Conservation (phyloP, 345 rosid genomes). For the Populus tremula region DNA sequence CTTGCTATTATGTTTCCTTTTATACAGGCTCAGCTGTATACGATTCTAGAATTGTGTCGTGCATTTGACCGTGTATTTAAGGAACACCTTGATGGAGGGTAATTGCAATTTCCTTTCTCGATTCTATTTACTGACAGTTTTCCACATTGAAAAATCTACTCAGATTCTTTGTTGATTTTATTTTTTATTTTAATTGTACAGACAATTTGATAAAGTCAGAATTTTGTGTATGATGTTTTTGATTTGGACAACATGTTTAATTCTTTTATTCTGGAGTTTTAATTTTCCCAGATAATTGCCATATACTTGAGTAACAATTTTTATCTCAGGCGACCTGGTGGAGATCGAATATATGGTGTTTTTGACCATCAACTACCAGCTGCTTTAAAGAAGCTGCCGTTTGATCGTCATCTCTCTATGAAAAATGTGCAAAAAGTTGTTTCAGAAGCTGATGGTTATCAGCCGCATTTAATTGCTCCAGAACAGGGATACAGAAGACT, state of each 20-base stretch:
- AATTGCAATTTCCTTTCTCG: constrained; percentile 25
- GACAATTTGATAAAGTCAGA: too few species aligned
- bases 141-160: background rate
- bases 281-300: background rate
- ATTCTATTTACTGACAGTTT: background rate
- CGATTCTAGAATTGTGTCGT: constrained; percentile 90
- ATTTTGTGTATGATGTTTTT: too few species aligned
- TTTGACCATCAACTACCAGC: constrained; percentile 97
- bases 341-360: constrained; percentile 93
- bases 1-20: constrained; percentile 18
- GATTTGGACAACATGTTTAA: too few species aligned
- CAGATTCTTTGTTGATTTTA: background rate
- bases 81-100: constrained; percentile 99
- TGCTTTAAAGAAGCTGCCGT: constrained; percentile 96
- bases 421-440: constrained; percentile 97
- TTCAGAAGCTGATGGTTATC: constrained; percentile 99
- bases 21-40: constrained; percentile 86
- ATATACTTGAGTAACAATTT: constrained; percentile 3
- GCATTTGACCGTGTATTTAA: constrained; percentile 97
- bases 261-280: background rate
- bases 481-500: constrained; percentile 99
- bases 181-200: too few species aligned
- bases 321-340: constrained; percentile 88
- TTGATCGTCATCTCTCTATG: constrained; percentile 87
- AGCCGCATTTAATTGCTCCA: constrained; percentile 99